phyloP scores from a whole-genome alignment of 2,329 filamentous ascomycete species.

The Ceratocystis destructans region DNA sequence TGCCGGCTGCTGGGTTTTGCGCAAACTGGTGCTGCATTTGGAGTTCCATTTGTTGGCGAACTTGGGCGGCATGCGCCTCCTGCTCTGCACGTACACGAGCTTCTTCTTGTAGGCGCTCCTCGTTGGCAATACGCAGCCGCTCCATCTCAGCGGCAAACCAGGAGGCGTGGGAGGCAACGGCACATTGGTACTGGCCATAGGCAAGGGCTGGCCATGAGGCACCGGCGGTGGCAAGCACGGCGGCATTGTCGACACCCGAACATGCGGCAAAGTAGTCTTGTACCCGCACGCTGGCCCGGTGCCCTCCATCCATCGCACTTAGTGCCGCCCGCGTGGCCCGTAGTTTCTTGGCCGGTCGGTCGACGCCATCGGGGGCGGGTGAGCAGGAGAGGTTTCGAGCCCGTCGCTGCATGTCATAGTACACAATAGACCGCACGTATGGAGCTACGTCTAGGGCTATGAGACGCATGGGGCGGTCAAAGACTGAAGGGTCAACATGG shows the following conservation, averaged over 20 bases:
- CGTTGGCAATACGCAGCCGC: not conserved
- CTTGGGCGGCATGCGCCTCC: not conserved
- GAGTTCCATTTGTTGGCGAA: not conserved
- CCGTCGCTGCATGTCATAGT: constrained; percentile 59
- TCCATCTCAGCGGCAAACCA: not conserved
- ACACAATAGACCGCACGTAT: constrained; percentile 74
- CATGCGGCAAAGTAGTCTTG: constrained; percentile 11
- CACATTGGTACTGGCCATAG: not conserved
- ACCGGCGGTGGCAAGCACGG: not conserved
- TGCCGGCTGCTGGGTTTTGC: not conserved
- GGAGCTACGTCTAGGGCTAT: constrained; percentile 72
- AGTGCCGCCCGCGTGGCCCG: constrained; percentile 61
- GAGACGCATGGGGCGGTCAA: constrained; percentile 55
- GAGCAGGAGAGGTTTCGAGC: constrained; percentile 47
- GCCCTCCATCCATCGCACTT: constrained; percentile 62
- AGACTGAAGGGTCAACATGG: constrained; percentile 52
- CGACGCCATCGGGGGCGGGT: constrained; percentile 36
- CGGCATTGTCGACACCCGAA: not conserved
- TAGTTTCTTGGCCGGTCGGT: constrained; percentile 37
- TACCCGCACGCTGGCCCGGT: not conserved
- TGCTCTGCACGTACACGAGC: not conserved
- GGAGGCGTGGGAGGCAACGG: not conserved
- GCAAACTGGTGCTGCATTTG: constrained; percentile 2
- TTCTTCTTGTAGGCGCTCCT: not conserved
- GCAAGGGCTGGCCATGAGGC: not conserved